Conservation (phyloP, 2,329 filamentous ascomycete species). For the Rhexocercosporidium sp. region DNA sequence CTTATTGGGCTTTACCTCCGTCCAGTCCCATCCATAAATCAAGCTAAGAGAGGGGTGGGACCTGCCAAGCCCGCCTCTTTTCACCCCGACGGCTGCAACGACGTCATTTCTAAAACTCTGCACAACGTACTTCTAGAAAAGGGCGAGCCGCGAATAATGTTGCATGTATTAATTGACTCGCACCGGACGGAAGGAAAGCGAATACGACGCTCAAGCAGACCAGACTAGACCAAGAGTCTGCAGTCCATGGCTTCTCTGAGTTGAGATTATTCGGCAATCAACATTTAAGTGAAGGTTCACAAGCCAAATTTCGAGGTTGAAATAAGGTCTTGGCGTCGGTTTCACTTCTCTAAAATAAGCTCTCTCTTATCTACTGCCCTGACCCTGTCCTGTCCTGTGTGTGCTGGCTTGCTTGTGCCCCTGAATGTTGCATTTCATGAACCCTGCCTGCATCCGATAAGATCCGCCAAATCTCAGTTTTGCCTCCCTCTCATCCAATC, state of each 20-base stretch:
- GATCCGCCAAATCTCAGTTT: background rate
- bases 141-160: background rate
- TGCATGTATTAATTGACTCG: background rate
- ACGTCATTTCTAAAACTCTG: slow-evolving; percentile 13
- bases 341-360: slow-evolving; percentile 1
- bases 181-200: background rate
- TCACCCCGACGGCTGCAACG: background rate
- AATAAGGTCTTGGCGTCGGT: slow-evolving; percentile 10
- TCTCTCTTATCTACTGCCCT: slow-evolving; percentile 7
- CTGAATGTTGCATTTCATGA: slow-evolving; percentile 9
- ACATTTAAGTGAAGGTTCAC: background rate
- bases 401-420: background rate
- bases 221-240: background rate
- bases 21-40: background rate
- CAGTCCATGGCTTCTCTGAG: background rate
- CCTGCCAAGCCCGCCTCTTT: slow-evolving; percentile 8
- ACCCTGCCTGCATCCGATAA: background rate
- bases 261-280: background rate
- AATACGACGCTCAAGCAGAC: background rate
- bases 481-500: background rate
- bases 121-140: slow-evolving; percentile 1
- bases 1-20: background rate
- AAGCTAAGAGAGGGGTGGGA: background rate
- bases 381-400: background rate
- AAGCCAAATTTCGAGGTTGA: background rate